These are phyloP conservation scores for Theileria annulata DNA, from an alignment of 169 alveolate genomes.

Conservation along the genomic window DNA sequence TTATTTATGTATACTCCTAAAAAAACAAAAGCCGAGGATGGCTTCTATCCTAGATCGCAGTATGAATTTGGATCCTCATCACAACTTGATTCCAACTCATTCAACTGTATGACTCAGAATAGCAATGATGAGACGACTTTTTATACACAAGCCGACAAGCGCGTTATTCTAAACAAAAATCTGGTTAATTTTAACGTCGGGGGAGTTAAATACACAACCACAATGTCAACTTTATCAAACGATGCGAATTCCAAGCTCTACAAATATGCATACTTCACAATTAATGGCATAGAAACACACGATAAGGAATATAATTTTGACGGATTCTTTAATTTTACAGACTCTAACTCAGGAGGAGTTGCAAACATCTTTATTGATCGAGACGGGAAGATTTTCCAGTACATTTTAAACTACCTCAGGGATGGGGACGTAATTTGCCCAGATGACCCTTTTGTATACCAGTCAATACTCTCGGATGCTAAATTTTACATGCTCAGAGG, in stretches of 20 bases:
- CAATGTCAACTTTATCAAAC: conserved; percentile 25
- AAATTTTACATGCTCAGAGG: conserved; percentile 25
- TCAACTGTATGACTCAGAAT: conserved; percentile 7
- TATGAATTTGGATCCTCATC: background rate
- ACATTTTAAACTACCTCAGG: conserved; percentile 55
- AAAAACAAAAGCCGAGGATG: conserved; percentile 21
- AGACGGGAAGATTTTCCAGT: conserved; percentile 42
- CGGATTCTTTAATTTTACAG: conserved; percentile 24
- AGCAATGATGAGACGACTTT: background rate
- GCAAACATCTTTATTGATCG: conserved; percentile 63
- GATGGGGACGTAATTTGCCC: conserved; percentile 52
- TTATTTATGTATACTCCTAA: conserved; percentile 25
- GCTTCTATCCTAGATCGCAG: conserved; percentile 22
- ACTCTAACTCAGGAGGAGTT: conserved; percentile 1
- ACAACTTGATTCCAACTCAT: background rate
- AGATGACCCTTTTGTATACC: conserved; percentile 29
- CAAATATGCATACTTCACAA: background rate
- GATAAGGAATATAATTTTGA: conserved; percentile 6
- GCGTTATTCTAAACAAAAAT: background rate
- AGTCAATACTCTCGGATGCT: conserved; percentile 54
- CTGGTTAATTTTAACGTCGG: conserved; percentile 63
- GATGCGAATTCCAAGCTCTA: conserved; percentile 34
- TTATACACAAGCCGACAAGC: background rate
- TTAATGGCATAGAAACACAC: background rate
- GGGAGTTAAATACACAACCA: conserved; percentile 56